Percentiles rank a stretch among this genome's conserved stretches.
Evolutionary conservation across 2,329 filamentous ascomycete species (phyloP).

Genomic region (Alternaria metachromatica): DNA sequence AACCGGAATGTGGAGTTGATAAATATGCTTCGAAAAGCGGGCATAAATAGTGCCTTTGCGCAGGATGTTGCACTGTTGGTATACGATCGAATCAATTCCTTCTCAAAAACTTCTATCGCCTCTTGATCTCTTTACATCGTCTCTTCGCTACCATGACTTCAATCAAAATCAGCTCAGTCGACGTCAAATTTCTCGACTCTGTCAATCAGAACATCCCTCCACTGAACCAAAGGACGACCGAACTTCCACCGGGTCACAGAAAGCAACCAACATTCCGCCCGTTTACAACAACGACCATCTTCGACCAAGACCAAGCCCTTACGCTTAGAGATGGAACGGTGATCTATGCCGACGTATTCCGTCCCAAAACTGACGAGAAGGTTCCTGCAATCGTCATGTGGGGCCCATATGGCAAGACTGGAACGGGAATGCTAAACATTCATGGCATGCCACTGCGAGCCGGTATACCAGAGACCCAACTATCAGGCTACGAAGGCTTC

Average conservation of each 20-base stretch:
- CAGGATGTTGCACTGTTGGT: neutral
- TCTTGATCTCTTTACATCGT: neutral
- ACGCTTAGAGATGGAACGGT: conserved; percentile 6
- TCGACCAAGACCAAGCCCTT: neutral
- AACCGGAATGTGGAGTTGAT: neutral
- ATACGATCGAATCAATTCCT: neutral
- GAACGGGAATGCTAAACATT: conserved; percentile 13
- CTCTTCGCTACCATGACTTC: neutral
- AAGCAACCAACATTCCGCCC: neutral
- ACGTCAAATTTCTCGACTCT: neutral
- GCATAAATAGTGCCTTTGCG: neutral
- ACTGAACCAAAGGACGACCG: neutral
- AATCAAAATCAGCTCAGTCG: neutral
- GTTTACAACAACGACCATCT: neutral
- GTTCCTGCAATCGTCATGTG: conserved; percentile 53
- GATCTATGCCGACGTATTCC: conserved; percentile 9
- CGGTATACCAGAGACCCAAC: neutral
- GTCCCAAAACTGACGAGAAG: conserved; percentile 29
- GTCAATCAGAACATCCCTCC: neutral
- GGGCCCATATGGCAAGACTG: conserved; percentile 53
- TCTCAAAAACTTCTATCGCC: neutral
- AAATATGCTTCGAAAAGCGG: neutral
- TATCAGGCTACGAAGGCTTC: conserved; percentile 45
- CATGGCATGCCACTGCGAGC: neutral
- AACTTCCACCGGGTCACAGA: neutral